Percentiles rank a stretch among this genome's conserved stretches.
phyloP scores from a whole-genome alignment of 495 filamentous ascomycete species.

The Tuber aestivum region DNA sequence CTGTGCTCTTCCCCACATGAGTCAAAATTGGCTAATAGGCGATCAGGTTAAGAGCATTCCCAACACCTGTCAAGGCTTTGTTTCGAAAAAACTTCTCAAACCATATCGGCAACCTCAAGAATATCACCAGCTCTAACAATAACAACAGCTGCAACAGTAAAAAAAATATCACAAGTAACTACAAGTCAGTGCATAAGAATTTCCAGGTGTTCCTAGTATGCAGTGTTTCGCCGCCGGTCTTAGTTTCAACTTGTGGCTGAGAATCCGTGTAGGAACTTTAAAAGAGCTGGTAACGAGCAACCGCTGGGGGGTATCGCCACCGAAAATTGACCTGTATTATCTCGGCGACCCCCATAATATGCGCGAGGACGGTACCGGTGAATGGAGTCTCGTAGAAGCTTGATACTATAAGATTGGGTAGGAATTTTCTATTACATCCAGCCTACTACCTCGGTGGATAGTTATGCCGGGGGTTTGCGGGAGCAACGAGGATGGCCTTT shows the following conservation, averaged over 20 bases:
- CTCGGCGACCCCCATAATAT: neutral
- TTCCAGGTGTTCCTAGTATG: neutral
- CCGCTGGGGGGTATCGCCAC: neutral
- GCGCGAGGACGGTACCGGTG: neutral
- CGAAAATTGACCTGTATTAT: neutral
- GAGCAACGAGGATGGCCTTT: neutral
- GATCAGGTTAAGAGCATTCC: neutral
- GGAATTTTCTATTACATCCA: neutral
- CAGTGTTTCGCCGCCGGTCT: neutral
- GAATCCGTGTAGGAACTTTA: neutral
- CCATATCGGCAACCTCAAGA: too few species aligned
- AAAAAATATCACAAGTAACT: neutral
- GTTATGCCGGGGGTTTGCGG: too few species aligned
- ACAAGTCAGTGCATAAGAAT: neutral
- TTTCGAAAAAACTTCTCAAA: too few species aligned
- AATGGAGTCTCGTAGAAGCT: neutral
- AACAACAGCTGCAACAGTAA: too few species aligned
- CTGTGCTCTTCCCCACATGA: constrained; percentile 6
- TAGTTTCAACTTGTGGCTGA: neutral
- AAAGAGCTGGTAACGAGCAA: neutral
- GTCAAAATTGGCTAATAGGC: neutral
- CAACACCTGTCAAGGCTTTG: too few species aligned
- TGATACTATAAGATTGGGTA: neutral
- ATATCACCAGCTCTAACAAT: too few species aligned
- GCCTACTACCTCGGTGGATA: too few species aligned